Evolutionary conservation across 1,284 basidiomycete species (phyloP), one percentile per base, ranked within the genome.

Genomic region (Rhodotorula sp.): DNA sequence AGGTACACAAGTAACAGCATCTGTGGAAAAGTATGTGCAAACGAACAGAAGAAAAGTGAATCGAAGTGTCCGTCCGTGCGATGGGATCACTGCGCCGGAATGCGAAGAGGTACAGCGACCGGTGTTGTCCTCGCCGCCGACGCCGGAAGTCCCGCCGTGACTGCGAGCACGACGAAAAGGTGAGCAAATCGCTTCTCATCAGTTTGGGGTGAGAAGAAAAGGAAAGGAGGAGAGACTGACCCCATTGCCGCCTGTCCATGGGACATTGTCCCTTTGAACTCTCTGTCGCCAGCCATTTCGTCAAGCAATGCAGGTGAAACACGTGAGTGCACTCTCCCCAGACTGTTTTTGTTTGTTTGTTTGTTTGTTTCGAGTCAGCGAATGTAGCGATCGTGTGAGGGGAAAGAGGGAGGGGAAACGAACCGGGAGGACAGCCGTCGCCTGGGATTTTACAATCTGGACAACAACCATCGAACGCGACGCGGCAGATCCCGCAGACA

Each of bases 251-350:
- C 56, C 94, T 84, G 79, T 96, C 94, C 89, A 97, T 93, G 18
- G 94, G 94, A 83, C 94, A 96, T 77, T 93, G 91, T 76, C 90
- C 88, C 79, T 95, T 95, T 48, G 90, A 91, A 22, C 89, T 86
- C 5, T 88, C 84, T 0, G 92, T 93, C 3, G 88, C 88, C 71
- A 96, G 87, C 94, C 94, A 97, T 80, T 95, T 95, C 75, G 95
- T 84, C 20, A 97, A 82, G 82, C 94, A 96, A 68, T 80, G 79
- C 71, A 78, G 76, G 81, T 79, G 79, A 46, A 80, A 79, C 67
- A 95, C 88, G 80, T 96, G 94, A 10, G 88, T 91, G 79, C 94
- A 97, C 82, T 95, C 89, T 37, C 94, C 94, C 91, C 93, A 96
- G 68, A 96, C 94, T 95, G 73, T 29, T 60, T 69, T 15, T 58